Percentiles rank a stretch among this genome's conserved stretches.
These are phyloP conservation scores for Glutinoglossum americanum DNA, from an alignment of 495 filamentous ascomycete species.

Conservation along the genomic window DNA sequence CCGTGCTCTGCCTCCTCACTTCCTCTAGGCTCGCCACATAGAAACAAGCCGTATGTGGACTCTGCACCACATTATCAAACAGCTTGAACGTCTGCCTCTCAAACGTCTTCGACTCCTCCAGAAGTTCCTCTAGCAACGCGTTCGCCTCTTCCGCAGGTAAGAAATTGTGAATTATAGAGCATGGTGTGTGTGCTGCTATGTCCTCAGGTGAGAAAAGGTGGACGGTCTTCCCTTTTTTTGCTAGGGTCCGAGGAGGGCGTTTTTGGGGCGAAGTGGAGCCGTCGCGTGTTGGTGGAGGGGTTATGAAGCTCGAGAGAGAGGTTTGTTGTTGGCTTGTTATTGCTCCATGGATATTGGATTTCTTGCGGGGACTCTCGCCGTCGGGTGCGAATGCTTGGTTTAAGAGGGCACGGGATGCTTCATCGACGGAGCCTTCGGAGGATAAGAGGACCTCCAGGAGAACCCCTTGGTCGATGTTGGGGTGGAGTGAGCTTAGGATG, in stretches of 20 bases:
- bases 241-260: constrained; percentile 25
- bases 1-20: constrained; percentile 36
- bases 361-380: not conserved
- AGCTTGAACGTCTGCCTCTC: constrained; percentile 53
- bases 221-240: constrained; percentile 59
- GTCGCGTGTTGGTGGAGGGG: constrained; percentile 10
- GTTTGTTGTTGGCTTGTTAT: constrained; percentile 11
- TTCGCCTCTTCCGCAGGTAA: constrained; percentile 49
- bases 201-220: constrained; percentile 64
- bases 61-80: constrained; percentile 65
- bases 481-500: constrained; percentile 55
- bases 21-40: constrained; percentile 55
- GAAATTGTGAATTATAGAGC: constrained; percentile 82
- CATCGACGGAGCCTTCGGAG: constrained; percentile 52
- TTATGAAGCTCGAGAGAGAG: constrained; percentile 9
- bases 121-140: constrained; percentile 47
- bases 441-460: constrained; percentile 63
- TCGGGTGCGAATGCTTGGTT: constrained; percentile 1
- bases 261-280: constrained; percentile 16
- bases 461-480: constrained; percentile 33
- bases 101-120: constrained; percentile 58
- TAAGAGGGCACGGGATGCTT: constrained; percentile 31
- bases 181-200: constrained; percentile 61
- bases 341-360: not conserved
- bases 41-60: constrained; percentile 59